Conservation (phyloP, 371 early-diverging fungal species). For the Sporodiniella umbellata region DNA sequence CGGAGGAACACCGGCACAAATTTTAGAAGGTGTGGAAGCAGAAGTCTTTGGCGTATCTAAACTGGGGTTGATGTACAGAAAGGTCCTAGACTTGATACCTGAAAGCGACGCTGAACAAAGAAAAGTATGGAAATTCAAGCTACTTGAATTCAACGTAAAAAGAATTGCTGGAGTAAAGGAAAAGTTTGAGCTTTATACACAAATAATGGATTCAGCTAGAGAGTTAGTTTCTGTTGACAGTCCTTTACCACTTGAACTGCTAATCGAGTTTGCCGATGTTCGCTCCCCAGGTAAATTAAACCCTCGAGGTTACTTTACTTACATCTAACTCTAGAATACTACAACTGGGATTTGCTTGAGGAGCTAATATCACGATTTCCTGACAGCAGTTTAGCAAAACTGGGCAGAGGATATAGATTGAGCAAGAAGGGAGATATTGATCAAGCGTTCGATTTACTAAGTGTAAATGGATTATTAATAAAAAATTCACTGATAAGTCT, state of each 20-base stretch:
- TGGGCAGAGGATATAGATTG: constrained; percentile 45
- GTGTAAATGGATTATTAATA: constrained; percentile 22
- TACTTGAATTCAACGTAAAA: constrained; percentile 28
- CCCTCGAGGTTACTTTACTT: background rate
- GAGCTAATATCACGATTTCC: constrained; percentile 45
- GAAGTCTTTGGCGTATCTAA: constrained; percentile 63
- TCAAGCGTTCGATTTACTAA: constrained; percentile 44
- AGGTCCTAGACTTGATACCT: constrained; percentile 29
- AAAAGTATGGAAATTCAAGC: constrained; percentile 21
- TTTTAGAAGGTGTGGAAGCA: constrained; percentile 51
- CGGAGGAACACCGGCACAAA: constrained; percentile 58
- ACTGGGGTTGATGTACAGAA: constrained; percentile 42
- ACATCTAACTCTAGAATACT: constrained; percentile 27
- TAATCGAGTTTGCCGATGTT: constrained; percentile 49
- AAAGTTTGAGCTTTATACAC: constrained; percentile 32
- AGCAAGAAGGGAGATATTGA: constrained; percentile 41
- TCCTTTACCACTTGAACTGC: constrained; percentile 47
- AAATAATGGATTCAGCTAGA: constrained; percentile 33
- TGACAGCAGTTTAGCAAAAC: constrained; percentile 47
- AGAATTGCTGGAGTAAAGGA: constrained; percentile 19
- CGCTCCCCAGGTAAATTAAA: constrained; percentile 27
- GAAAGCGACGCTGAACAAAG: constrained; percentile 12
- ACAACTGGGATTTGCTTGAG: constrained; percentile 42
- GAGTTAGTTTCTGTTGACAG: constrained; percentile 27
- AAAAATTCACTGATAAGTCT: background rate